Evolutionary conservation across 768 basidiomycete genomes (phyloP), one percentile per base, ranked within the genome.

Genomic region (Russula compacta): DNA sequence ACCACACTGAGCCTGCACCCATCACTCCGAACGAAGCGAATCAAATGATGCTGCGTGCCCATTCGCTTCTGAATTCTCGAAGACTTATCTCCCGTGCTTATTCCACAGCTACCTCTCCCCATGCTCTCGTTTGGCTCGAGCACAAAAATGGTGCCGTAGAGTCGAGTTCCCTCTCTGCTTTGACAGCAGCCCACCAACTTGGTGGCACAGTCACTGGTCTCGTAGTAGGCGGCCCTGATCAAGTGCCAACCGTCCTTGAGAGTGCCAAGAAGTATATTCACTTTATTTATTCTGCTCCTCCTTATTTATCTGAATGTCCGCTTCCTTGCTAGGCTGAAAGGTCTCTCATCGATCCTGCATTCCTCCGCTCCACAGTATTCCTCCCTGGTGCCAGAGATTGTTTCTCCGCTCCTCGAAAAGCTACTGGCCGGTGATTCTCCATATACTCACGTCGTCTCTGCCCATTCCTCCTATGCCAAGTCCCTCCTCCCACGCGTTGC

Each of bases 401-500:
- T 95, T 54, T 83, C 94, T 2, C 95, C 94, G 8, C 79, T 98
- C 47, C 73, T 98, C 21, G 84, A 92, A 70, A 82, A 82, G 63
- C 69, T 95, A 33, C 78, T 95, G 5, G 80, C 84, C 21, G 74
- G 77, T 49, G 78, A 78, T 63, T 78, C 80, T 5, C 73, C 79
- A 51, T 98, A 83, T 76, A 95, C 95, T 6, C 95, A 99, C 71
- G 81, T 98, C 67, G 87, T 95, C 54, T 92, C 91, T 32, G 83
- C 93, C 11, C 95, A 97, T 67, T 92, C 95, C 0, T 92, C 95
- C 4, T 82, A 86, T 51, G 92, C 92, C 59, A 98, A 97, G 76
- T 92, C 93, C 38, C 77, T 98, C 64, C 80, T 98, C 59, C 97
- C 97, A 43, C 89, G 95, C 63, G 84, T 97, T 10, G 92, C 95